These are phyloP conservation scores for Puccinellia tenuiflora DNA, from an alignment of 176 grass and related monocot species.

Conservation along the genomic window DNA sequence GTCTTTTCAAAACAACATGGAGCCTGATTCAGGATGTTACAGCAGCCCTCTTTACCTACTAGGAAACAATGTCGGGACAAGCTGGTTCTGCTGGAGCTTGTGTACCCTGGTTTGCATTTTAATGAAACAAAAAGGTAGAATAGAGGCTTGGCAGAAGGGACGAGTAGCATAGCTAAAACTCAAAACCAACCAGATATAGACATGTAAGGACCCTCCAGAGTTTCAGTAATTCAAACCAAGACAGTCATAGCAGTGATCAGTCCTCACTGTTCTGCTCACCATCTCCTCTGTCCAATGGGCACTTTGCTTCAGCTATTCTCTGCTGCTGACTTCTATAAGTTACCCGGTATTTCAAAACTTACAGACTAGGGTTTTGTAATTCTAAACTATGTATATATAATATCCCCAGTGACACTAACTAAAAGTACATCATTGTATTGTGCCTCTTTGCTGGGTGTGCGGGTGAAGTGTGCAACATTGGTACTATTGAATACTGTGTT, in stretches of 20 bases:
- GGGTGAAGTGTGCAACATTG: neutral
- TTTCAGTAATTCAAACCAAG: constrained; percentile 2
- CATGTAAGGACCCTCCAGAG: neutral
- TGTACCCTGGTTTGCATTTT: neutral
- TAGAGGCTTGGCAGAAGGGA: neutral
- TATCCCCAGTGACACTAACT: neutral
- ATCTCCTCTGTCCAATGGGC: neutral
- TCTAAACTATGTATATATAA: neutral
- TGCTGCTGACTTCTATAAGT: neutral
- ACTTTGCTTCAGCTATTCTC: neutral
- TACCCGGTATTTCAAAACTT: neutral
- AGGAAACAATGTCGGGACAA: neutral
- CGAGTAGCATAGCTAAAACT: neutral
- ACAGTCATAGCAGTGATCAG: constrained; percentile 6
- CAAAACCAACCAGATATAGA: neutral
- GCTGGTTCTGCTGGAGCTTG: neutral
- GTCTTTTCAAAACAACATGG: neutral
- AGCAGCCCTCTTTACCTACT: neutral
- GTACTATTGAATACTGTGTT: neutral
- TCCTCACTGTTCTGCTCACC: neutral
- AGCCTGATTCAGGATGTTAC: neutral
- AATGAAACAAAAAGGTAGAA: neutral
- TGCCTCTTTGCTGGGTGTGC: neutral
- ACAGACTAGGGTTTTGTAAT: neutral
- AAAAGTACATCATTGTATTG: neutral